These are phyloP conservation scores for Panicum miliaceum DNA, from an alignment of 176 grass and related monocot genomes.

Conservation along the genomic window DNA sequence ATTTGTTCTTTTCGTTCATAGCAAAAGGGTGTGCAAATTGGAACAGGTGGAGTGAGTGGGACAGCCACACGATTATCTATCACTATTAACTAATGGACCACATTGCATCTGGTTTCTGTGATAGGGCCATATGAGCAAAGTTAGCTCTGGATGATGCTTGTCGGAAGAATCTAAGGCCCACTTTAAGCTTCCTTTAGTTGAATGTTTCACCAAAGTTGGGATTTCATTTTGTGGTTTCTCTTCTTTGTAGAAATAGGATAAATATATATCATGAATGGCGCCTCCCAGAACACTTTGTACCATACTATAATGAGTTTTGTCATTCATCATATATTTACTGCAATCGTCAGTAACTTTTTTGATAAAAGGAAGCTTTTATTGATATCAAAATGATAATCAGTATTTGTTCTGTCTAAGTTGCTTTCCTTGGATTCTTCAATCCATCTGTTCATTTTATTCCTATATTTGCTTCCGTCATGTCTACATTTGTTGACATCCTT, in stretches of 20 bases:
- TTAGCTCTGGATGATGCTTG: not conserved
- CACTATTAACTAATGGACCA: conserved; percentile 2
- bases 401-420: conserved; percentile 6
- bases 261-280: not conserved
- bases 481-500: not conserved
- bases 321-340: not conserved
- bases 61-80: not conserved
- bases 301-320: not conserved
- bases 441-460: not conserved
- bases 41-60: not conserved
- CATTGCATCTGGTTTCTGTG: conserved; percentile 16
- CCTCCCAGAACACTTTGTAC: not conserved
- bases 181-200: not conserved
- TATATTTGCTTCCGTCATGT: not conserved
- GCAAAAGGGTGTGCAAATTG: not conserved
- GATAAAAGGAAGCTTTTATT: too few species aligned
- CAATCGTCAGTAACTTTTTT: not conserved
- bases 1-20: conserved; percentile 19
- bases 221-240: not conserved
- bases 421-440: not conserved
- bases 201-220: not conserved
- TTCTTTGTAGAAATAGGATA: conserved; percentile 16
- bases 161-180: not conserved
- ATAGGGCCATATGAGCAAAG: conserved; percentile 21
- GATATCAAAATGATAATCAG: not conserved